phyloP scores from a whole-genome alignment of 225 moss, liverwort and hornwort species.

The Sphagnum tenellum region DNA sequence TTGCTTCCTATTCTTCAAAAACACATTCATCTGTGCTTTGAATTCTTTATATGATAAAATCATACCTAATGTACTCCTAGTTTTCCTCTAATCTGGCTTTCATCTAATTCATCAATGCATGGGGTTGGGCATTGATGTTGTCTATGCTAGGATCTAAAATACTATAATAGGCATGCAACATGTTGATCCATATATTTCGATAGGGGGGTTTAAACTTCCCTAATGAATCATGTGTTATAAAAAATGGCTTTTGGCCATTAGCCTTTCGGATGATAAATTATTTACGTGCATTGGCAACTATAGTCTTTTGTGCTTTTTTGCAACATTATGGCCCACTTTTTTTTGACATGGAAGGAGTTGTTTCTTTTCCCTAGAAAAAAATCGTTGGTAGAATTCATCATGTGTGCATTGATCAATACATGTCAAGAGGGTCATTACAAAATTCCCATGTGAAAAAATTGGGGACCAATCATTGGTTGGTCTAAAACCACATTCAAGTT shows the following conservation, averaged over 20 bases:
- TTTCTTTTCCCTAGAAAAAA: no score
- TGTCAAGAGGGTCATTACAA: no score
- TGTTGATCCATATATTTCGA: slow-evolving; percentile 1
- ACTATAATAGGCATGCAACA: not conserved
- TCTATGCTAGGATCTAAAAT: not conserved
- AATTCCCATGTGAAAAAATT: no score
- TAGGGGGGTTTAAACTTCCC: not conserved
- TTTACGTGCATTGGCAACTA: no score
- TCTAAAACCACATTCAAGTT: no score
- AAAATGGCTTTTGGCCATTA: not conserved
- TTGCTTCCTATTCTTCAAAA: not conserved
- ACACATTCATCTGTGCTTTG: not conserved
- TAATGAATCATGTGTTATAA: not conserved
- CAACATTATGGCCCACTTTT: no score
- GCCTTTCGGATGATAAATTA: no score
- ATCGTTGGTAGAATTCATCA: no score
- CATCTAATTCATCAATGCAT: not conserved
- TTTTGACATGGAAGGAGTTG: no score
- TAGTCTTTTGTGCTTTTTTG: no score
- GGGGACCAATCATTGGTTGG: no score
- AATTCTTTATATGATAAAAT: not conserved
- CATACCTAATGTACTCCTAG: not conserved
- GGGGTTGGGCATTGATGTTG: not conserved
- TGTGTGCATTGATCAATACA: no score
- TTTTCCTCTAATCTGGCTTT: not conserved